Base-by-base conservation (phyloP, 2,329 filamentous ascomycete species). In the Thielaviopsis euricoi region DNA sequence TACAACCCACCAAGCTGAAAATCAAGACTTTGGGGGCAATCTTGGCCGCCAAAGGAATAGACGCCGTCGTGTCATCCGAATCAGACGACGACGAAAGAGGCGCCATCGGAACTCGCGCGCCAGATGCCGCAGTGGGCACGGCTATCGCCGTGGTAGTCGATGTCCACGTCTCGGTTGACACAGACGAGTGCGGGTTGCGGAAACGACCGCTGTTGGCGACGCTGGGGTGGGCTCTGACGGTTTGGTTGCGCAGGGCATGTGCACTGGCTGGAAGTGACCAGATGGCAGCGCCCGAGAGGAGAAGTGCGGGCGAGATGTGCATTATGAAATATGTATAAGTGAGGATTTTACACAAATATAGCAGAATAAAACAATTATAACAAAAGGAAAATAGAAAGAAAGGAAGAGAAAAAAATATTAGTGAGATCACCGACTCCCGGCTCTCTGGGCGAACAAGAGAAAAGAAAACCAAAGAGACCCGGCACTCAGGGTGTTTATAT, bases 21-120 rank as follows among this genome's bases (percentile, higher is more conserved):
- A 84, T 80, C 66, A 84, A 75, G 53, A 83, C 72, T 62, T 82
- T 84, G 10, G 81, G 81, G 23, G 74, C 66, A 58, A 81, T 70
- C 62, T 64, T 67, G 10, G 52, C 29, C 46, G 48, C n/a, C 15
- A 37, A 26, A 12, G 49, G 49, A 33, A 37, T 56, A 17, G 51
- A 21, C 7, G 46, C 21, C 29, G n/a, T 5, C 23, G 29, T 9
- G 19, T 33, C 26, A 40, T 52, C 43, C 51, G 25, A 33, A 40
- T 25, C 19, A 6, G 29, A 21, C 43, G 43, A 21, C 43, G 43
- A 48, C 19, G 43, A 48, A 23, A 22, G 12, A 48, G 48, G 55
- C 15, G 26, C 19, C 10, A 40, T 26, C 6, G 49, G 49, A 15
- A 56, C 46, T n/a, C 55, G 55, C 25, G 49, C 48, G 25, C 49